These are phyloP conservation scores for Leccinum pallidistipes DNA, from an alignment of 1,284 basidiomycete genomes.

Conservation along the genomic window DNA sequence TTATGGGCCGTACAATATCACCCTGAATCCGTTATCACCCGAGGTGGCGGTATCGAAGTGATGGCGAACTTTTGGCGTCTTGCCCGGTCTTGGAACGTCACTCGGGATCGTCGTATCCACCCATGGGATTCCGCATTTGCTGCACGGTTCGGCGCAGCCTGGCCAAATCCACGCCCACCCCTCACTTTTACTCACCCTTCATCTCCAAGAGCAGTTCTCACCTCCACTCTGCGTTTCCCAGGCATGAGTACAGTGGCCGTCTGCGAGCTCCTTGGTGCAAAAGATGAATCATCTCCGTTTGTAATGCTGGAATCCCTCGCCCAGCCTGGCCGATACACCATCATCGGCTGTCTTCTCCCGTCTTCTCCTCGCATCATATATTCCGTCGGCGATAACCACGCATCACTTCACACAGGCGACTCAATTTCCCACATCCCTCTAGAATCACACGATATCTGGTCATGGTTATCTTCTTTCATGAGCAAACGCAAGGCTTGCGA, in stretches of 20 bases:
- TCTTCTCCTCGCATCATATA: constrained; percentile 59
- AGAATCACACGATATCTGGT: constrained; percentile 57
- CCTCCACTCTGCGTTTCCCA: constrained; percentile 43
- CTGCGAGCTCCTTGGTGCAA: constrained; percentile 62
- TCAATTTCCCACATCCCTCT: constrained; percentile 38
- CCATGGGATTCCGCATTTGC: constrained; percentile 43
- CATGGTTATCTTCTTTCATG: constrained; percentile 73
- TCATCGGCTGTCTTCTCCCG: constrained; percentile 58
- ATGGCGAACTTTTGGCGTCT: constrained; percentile 71
- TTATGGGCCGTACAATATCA: constrained; percentile 98
- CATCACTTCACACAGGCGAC: constrained; percentile 43
- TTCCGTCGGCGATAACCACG: constrained; percentile 47
- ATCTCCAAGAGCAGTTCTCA: constrained; percentile 36
- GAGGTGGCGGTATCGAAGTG: constrained; percentile 62
- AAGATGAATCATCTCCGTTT: constrained; percentile 60
- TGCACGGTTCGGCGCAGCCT: constrained; percentile 46
- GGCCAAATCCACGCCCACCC: constrained; percentile 48
- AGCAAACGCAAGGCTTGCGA: constrained; percentile 42
- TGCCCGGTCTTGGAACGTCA: constrained; percentile 53
- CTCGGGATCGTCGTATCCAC: constrained; percentile 37
- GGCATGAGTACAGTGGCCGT: constrained; percentile 44
- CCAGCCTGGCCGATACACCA: constrained; percentile 69
- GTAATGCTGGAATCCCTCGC: constrained; percentile 73
- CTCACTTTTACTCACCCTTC: constrained; percentile 25
- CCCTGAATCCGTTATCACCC: constrained; percentile 79